A percentile compares a stretch with the other conserved stretches of the same genome.
Evolutionary conservation across 2,329 filamentous ascomycete genomes (phyloP).

Genomic region (Apiospora kogelbergensis): DNA sequence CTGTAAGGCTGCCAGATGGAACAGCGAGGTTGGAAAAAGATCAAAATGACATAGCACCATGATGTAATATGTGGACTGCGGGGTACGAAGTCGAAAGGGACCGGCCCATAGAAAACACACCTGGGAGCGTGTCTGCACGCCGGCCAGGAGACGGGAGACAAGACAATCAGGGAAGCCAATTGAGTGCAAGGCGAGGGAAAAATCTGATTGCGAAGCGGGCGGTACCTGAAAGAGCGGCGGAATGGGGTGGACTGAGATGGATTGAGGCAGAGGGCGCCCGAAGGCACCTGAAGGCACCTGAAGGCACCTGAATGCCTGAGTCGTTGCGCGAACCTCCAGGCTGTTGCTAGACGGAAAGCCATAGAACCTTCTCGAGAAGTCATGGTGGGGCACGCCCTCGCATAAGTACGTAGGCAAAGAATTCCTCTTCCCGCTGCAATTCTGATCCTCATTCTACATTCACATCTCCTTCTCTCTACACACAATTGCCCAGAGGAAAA

Average conservation of each 20-base stretch:
- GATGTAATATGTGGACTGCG: conserved; percentile 6
- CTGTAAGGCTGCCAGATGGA: conserved; percentile 7
- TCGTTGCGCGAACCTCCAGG: conserved; percentile 4
- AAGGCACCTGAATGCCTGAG: neutral
- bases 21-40: conserved; percentile 8
- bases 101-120: neutral
- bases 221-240: conserved; percentile 3
- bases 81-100: neutral
- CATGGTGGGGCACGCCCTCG: neutral
- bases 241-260: too few species aligned
- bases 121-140: conserved; percentile 1
- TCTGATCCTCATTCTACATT: neutral
- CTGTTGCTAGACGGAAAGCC: conserved; percentile 1
- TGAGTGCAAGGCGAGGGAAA: neutral
- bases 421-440: neutral
- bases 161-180: neutral
- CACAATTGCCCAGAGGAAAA: neutral
- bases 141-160: too few species aligned
- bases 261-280: too few species aligned
- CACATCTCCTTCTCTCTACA: conserved; percentile 1
- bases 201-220: neutral
- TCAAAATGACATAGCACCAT: conserved; percentile 7
- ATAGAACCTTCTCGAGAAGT: conserved; percentile 6
- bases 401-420: conserved; percentile 1
- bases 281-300: too few species aligned